Evolutionary conservation across 768 basidiomycete genomes (phyloP), one percentile per base, ranked within the genome.

Genomic region (Lactarius akahatsu): DNA sequence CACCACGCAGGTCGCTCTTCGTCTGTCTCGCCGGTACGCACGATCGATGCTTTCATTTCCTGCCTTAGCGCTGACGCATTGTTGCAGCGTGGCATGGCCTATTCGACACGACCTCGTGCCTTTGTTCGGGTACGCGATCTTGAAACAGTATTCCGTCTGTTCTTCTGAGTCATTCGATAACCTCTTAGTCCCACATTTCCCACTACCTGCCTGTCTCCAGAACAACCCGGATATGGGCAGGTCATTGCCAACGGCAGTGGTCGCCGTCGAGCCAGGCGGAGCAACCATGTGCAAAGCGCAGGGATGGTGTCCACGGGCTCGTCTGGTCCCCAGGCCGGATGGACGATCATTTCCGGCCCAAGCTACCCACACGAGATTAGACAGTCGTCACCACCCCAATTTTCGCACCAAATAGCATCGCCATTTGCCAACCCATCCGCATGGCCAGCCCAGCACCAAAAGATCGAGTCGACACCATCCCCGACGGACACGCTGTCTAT

Each of bases 151-250:
- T 41, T 40, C 20, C 57, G 54, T 38, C 26, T 62, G 38, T 71
- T 68, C 66, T 65, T 59, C 59, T 61, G 66, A 47, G 45, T 69
- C 55, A 60, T 63, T 62, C 26, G 18, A 55, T 58, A 50, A 59
- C 63, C 41, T 61, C 64, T 56, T 73, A 93, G 92, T 0, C 92
- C 92, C 28, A 91, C 85, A 57, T 94, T 94, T 74, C 92, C 92
- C 8, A 85, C 81, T 62, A 91, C 89, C 34, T 95, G 92, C 74
- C 79, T 95, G 60, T 86, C 91, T 1, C 92, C 92, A 59, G 91
- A 92, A 75, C 90, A 92, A 69, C 85, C 91, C 40, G 92, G 93
- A 9, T 95, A 88, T 75, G 92, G 93, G 28, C 92, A 94, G 74
- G 87, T 94, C 57, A 85, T 93, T 20, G 79, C 87, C 54, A 81